Conservation (phyloP, 352 stramenopile species). For the Globisporangium cylindrosporum region DNA sequence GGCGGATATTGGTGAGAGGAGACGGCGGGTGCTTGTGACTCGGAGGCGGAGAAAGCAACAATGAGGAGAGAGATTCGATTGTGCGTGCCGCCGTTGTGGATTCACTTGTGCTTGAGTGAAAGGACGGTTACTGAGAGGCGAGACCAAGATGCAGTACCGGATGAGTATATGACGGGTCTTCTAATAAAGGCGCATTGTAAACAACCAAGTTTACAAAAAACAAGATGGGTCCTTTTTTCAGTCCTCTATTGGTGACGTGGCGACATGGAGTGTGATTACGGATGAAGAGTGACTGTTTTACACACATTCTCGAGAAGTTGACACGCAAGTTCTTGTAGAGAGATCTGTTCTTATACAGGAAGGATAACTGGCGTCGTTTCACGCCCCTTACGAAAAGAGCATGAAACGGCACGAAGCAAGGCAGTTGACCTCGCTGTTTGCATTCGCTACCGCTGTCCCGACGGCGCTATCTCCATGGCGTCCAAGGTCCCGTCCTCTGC, state of each 20-base stretch:
- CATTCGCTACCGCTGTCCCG: too few species aligned
- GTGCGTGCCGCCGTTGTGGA: not conserved
- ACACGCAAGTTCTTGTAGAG: conserved; percentile 8
- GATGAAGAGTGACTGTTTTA: not conserved
- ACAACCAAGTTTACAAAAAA: not conserved
- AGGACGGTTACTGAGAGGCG: not conserved
- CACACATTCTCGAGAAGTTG: not conserved
- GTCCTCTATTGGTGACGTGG: not conserved
- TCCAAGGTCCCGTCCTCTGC: not conserved
- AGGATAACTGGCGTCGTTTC: conserved; percentile 4
- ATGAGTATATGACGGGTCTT: not conserved
- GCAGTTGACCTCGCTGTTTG: not conserved
- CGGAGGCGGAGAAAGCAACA: not conserved
- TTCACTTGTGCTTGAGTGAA: not conserved
- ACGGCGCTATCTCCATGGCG: not conserved
- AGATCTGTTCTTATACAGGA: conserved; percentile 2
- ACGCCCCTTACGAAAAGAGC: not conserved
- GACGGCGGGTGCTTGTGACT: not conserved
- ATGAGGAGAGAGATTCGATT: not conserved
- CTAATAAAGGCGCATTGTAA: not conserved
- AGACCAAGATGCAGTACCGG: not conserved
- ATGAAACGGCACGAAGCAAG: not conserved
- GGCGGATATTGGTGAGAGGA: not conserved
- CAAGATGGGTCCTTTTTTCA: not conserved
- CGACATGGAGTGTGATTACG: not conserved